Conservation (phyloP, 2,329 filamentous ascomycete species). For the Pestalotiopsis sp. region DNA sequence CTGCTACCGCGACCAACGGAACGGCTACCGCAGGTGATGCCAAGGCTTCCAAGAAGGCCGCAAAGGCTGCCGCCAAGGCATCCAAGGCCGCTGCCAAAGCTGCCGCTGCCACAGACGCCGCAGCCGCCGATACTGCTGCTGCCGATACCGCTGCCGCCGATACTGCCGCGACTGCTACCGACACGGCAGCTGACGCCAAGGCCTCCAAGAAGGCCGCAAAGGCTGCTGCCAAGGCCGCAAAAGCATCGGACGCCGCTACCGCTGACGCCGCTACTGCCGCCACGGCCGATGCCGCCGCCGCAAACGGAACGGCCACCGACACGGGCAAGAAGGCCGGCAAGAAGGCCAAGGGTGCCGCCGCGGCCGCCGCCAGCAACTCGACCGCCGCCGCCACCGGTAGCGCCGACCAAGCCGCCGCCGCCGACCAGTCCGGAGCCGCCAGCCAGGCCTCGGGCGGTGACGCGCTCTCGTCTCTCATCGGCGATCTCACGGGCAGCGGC, state of each 20-base stretch:
- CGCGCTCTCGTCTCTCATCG: background rate
- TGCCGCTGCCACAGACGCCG: background rate
- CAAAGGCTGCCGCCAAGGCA: constrained; percentile 5
- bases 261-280: background rate
- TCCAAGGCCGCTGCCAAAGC: constrained; percentile 2
- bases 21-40: background rate
- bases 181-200: background rate
- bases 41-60: constrained; percentile 7
- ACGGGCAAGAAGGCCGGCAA: constrained; percentile 21
- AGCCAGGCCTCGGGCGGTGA: background rate
- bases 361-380: constrained; percentile 42
- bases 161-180: too few relatives aligned
- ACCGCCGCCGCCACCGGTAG: background rate
- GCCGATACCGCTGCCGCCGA: background rate
- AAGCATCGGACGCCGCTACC: background rate
- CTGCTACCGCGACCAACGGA: background rate
- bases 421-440: background rate
- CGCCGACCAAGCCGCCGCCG: background rate
- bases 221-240: constrained; percentile 5
- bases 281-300: background rate
- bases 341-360: constrained; percentile 22
- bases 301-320: background rate
- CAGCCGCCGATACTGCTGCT: background rate
- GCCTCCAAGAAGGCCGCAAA: background rate
- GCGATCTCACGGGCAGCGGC: background rate